phyloP scores from a whole-genome alignment of 2,329 filamentous ascomycete genomes.

The Fusarium illudens region DNA sequence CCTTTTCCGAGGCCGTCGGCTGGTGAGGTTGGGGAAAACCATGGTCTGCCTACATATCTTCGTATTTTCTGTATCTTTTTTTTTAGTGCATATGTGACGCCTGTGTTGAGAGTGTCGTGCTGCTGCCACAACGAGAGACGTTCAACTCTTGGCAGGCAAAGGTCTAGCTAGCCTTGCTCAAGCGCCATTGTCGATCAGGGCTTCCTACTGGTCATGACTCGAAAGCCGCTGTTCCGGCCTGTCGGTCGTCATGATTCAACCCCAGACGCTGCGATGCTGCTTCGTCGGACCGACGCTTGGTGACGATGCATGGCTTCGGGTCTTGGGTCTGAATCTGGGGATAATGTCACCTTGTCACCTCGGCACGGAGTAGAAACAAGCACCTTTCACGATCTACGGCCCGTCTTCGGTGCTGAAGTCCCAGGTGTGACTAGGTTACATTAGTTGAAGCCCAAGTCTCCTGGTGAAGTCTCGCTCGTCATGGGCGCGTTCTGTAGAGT shows the following conservation, averaged over 20 bases:
- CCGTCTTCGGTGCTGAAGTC: slow-evolving; percentile 29
- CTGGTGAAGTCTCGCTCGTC: slow-evolving; percentile 10
- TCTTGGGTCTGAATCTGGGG: slow-evolving; percentile 9
- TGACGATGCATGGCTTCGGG: slow-evolving; percentile 9
- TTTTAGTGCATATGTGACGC: slow-evolving; percentile 3
- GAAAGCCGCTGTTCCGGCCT: neutral
- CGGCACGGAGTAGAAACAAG: neutral
- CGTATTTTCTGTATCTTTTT: neutral
- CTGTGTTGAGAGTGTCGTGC: neutral
- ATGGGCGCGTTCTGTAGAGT: neutral
- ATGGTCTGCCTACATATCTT: slow-evolving; percentile 74
- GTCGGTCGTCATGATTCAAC: neutral
- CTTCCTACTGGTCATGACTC: neutral
- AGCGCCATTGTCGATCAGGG: neutral
- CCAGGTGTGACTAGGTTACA: slow-evolving; percentile 23
- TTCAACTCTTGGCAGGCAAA: neutral
- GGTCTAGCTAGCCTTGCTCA: neutral
- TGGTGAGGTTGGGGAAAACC: slow-evolving; percentile 91
- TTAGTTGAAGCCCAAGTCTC: slow-evolving; percentile 11
- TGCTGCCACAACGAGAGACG: neutral
- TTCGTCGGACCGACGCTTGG: neutral
- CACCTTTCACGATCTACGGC: slow-evolving; percentile 20
- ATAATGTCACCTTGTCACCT: slow-evolving; percentile 13
- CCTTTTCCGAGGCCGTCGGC: slow-evolving; percentile 90
- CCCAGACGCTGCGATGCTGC: neutral